Evolutionary conservation across 2,329 filamentous ascomycete species (phyloP), one percentile per base, ranked within the genome.

Genomic region (Pseudomassariella vexata): DNA sequence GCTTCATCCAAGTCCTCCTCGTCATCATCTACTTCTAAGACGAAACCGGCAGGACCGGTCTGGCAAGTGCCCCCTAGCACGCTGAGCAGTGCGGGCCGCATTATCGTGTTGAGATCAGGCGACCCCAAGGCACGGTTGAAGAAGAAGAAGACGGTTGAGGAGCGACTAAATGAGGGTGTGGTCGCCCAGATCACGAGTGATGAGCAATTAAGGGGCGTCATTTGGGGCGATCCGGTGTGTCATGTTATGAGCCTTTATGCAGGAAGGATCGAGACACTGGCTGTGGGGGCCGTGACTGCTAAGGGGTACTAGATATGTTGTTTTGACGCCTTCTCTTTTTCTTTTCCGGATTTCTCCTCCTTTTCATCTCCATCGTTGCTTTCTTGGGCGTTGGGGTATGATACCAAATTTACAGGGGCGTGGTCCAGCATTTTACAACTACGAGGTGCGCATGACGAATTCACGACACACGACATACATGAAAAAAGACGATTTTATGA

Each of bases 181-280:
- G 72, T 84, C 28, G 85, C 85, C 2, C 79, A 80, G 39, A 69
- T 79, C 8, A 72, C 81, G 7, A 73, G 65, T 1, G 83, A 92
- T 41, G 73, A 80, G 25, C 66, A 84, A 49, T 56, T 94, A 30
- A 65, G 82, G 16, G 70, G 66, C 2, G 71, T 88, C 1, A 66
- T 94, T 4, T 94, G 87, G 72, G 87, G 87, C 0, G 86, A 94
- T 52, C 83, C 85, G 0, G 65, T 86, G 25, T 82, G 79, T 52
- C 87, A 94, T 60, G 68, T 79, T 45, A 94, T 94, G 87, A 75
- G 66, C 37, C 50, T 92, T 14, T 94, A 94, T 57, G 75, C 76
- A 10, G 73, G 69, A 14, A 63, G 87, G 32, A 73, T 94, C 26
- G 82, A 92, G 53, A 62, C 66, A 4, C 57, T 94, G 34, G 84